phyloP scores from a whole-genome alignment of 2,329 filamentous ascomycete genomes.

The Verticillium alfalfae region DNA sequence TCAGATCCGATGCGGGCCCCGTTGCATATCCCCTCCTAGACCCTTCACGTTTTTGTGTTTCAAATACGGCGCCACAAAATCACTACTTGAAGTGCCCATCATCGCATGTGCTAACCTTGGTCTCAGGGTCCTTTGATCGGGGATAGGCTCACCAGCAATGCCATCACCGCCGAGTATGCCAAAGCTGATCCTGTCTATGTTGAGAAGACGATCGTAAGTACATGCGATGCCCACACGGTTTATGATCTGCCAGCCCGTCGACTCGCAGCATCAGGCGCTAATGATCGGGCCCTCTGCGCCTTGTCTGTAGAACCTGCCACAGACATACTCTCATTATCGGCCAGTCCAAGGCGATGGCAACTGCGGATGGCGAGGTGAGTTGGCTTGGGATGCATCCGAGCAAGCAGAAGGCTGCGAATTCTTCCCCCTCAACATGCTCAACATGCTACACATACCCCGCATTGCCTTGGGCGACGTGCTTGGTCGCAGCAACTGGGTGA shows the following conservation, averaged over 20 bases:
- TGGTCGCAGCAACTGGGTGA: background rate
- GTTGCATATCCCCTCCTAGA: background rate
- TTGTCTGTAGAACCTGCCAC: constrained; percentile 61
- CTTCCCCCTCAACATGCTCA: background rate
- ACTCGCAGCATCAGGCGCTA: constrained; percentile 5
- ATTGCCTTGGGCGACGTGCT: background rate
- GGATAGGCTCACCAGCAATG: constrained; percentile 67
- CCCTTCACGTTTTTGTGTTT: background rate
- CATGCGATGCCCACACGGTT: constrained; percentile 1
- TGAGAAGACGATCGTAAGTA: constrained; percentile 76
- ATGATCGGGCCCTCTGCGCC: background rate
- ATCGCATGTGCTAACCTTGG: constrained; percentile 14
- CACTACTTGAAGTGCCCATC: constrained; percentile 11
- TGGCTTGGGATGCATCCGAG: constrained; percentile 5
- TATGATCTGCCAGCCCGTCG: background rate
- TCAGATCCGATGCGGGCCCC: background rate
- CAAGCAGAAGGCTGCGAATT: background rate
- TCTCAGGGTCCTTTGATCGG: constrained; percentile 77
- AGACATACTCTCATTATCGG: constrained; percentile 82
- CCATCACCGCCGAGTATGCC: constrained; percentile 80
- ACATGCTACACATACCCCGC: constrained; percentile 7
- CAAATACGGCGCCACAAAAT: background rate
- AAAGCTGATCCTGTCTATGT: constrained; percentile 81
- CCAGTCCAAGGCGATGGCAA: constrained; percentile 89
- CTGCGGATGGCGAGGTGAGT: constrained; percentile 94